Conservation (phyloP, 2,329 filamentous ascomycete species). For the Aspergillus carbonarius region DNA sequence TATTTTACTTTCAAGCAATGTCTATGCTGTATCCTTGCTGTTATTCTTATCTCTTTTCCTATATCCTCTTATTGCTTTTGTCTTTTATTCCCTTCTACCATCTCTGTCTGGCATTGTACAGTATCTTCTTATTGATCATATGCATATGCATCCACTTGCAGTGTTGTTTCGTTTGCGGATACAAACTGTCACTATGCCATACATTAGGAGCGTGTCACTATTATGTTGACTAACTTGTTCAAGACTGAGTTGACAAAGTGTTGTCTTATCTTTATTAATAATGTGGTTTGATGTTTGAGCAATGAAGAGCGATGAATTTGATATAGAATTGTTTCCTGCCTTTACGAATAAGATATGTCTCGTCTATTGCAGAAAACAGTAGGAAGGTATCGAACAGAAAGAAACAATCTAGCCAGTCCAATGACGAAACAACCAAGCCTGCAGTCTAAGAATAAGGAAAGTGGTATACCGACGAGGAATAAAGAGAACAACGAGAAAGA, state of each 20-base stretch:
- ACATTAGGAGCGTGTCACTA: neutral
- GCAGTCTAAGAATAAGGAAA: neutral
- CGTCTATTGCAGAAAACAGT: neutral
- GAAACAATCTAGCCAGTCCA: neutral
- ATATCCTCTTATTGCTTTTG: neutral
- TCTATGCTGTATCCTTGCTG: neutral
- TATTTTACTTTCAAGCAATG: neutral
- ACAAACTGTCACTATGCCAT: neutral
- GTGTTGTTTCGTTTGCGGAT: constrained; percentile 1
- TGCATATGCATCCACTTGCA: constrained; percentile 2
- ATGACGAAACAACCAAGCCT: too few relatives aligned
- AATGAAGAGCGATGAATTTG: neutral
- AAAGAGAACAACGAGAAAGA: neutral
- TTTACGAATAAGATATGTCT: neutral
- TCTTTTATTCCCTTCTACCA: neutral
- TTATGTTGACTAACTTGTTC: neutral
- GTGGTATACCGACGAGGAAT: neutral
- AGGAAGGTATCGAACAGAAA: neutral
- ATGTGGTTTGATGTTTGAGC: neutral
- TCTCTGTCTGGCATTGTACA: neutral
- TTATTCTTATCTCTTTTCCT: neutral
- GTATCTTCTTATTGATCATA: neutral
- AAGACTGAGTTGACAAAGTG: neutral
- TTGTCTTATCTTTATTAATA: neutral
- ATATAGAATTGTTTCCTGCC: neutral